phyloP scores from a whole-genome alignment of 202 grass and related monocot genomes.

The Setaria italica region DNA sequence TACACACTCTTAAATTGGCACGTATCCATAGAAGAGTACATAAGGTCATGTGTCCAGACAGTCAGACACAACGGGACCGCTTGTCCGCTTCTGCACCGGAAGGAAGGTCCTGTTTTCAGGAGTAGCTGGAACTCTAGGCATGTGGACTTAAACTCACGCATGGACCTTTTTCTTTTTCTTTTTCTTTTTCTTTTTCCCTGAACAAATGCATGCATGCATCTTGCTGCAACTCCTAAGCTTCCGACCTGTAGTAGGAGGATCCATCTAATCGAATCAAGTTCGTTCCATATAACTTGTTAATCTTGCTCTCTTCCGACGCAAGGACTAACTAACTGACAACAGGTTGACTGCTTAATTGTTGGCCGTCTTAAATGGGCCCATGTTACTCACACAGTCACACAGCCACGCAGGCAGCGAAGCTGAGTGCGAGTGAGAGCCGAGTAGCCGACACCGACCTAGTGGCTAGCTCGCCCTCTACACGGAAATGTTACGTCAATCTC shows the following conservation, averaged over 20 bases:
- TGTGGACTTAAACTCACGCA: not conserved
- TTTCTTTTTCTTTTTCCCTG: too few species aligned
- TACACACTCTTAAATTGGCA: not conserved
- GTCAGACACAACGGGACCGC: not conserved
- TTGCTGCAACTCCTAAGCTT: not conserved
- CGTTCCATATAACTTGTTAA: not conserved
- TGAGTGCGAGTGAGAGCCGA: not conserved
- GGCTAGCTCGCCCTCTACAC: not conserved
- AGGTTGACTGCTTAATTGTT: not conserved
- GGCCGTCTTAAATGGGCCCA: conserved; percentile 2
- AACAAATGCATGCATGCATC: not conserved
- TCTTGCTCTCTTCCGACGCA: not conserved
- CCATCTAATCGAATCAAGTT: not conserved
- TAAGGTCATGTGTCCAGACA: not conserved
- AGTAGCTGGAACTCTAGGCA: not conserved
- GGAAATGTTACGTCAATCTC: conserved; percentile 46
- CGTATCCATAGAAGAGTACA: not conserved
- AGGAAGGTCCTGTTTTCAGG: conserved; percentile 11
- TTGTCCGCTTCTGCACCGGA: not conserved
- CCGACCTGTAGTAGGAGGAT: too few species aligned
- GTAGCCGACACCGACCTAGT: conserved; percentile 7
- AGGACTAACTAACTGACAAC: not conserved
- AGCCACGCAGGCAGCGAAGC: not conserved
- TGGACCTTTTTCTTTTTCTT: not conserved
- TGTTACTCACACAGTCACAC: conserved; percentile 9